phyloP scores from a whole-genome alignment of 345 rosid species.

The Salix brachista region DNA sequence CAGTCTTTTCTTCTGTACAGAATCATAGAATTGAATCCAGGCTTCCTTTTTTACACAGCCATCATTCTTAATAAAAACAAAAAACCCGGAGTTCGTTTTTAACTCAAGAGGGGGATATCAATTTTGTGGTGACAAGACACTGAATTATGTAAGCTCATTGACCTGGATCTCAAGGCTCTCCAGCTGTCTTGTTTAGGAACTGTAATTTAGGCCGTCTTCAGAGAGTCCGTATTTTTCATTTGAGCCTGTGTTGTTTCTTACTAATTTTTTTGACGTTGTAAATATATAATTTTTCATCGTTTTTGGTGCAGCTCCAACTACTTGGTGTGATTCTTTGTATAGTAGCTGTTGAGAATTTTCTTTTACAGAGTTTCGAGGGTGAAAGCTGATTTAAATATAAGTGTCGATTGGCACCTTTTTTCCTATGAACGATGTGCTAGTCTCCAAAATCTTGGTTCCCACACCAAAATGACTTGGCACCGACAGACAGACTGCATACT shows the following conservation, averaged over 20 bases:
- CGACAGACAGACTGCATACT: not conserved
- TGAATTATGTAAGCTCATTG: not conserved
- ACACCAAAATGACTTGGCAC: not conserved
- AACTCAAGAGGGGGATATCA: not conserved
- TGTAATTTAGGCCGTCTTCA: not conserved
- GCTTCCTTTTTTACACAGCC: slow-evolving; percentile 21
- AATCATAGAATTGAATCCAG: not conserved
- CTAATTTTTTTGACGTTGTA: slow-evolving; percentile 7
- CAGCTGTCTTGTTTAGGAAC: not conserved
- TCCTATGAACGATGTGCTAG: too few relatives aligned
- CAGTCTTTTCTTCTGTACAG: not conserved
- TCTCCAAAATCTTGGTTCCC: too few relatives aligned
- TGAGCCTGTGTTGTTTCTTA: not conserved
- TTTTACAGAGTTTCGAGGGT: not conserved
- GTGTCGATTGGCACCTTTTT: not conserved
- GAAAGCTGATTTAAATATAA: slow-evolving; percentile 5
- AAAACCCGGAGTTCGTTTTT: not conserved
- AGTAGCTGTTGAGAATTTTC: not conserved
- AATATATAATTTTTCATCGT: not conserved
- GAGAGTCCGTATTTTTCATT: not conserved
- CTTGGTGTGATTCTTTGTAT: not conserved
- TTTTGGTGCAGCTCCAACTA: not conserved
- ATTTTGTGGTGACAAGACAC: not conserved
- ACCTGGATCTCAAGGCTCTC: not conserved
- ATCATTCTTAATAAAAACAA: slow-evolving; percentile 13